Evolutionary conservation across 2,329 filamentous ascomycete genomes (phyloP).

Genomic region (Leptosphaerulina australis): DNA sequence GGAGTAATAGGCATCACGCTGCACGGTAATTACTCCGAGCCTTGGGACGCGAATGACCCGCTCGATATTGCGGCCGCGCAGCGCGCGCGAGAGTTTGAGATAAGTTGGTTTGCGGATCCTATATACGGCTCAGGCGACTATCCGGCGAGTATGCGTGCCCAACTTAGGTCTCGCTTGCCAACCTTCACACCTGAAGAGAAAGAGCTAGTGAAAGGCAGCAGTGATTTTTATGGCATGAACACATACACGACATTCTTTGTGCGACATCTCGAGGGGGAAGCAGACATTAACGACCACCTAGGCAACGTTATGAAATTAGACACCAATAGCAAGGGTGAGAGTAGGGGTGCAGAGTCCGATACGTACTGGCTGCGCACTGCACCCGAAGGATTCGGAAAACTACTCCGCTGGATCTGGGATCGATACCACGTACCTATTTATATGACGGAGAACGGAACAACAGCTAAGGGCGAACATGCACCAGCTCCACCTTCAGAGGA

Average conservation of each 20-base stretch:
- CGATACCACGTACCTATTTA: slow-evolving; percentile 52
- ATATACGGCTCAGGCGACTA: slow-evolving; percentile 47
- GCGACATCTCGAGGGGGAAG: slow-evolving; percentile 42
- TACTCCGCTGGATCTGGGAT: slow-evolving; percentile 52
- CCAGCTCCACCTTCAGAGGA: slow-evolving; percentile 41
- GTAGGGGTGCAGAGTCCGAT: slow-evolving; percentile 47
- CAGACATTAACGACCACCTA: slow-evolving; percentile 51
- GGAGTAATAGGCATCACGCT: slow-evolving; percentile 53
- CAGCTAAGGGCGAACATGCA: slow-evolving; percentile 37
- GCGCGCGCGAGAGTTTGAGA: slow-evolving; percentile 52
- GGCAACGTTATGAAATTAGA: slow-evolving; percentile 48
- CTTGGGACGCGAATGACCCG: slow-evolving; percentile 32
- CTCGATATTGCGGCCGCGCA: slow-evolving; percentile 35
- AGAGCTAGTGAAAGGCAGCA: slow-evolving; percentile 37
- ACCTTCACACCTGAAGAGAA: slow-evolving; percentile 51
- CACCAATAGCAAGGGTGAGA: slow-evolving; percentile 42
- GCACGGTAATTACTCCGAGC: slow-evolving; percentile 53
- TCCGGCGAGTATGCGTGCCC: slow-evolving; percentile 48
- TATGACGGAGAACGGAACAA: slow-evolving; percentile 54
- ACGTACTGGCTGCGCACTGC: slow-evolving; percentile 51
- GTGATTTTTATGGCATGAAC: slow-evolving; percentile 52
- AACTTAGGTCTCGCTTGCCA: slow-evolving; percentile 47
- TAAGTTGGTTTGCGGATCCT: slow-evolving; percentile 49
- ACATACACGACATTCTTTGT: slow-evolving; percentile 53
- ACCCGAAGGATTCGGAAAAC: slow-evolving; percentile 43